phyloP scores from a whole-genome alignment of 1,284 basidiomycete genomes.

The Malassezia caprae region DNA sequence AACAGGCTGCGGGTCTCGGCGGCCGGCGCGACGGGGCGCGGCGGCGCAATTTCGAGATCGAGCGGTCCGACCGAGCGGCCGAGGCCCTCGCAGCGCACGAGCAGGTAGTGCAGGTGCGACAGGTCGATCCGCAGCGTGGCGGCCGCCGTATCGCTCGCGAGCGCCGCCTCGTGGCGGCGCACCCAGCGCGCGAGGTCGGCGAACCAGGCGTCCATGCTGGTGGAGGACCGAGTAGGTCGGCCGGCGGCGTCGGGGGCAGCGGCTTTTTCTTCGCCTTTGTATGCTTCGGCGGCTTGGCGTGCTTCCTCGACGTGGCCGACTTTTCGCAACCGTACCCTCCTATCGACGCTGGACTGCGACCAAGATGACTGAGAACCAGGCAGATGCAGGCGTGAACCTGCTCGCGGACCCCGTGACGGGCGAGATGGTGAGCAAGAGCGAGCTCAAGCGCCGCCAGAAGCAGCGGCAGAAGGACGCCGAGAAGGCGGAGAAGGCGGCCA shows the following conservation, averaged over 20 bases:
- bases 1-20: conserved; percentile 62
- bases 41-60: conserved; percentile 58
- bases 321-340: neutral
- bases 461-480: conserved; percentile 71
- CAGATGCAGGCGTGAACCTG: conserved; percentile 24
- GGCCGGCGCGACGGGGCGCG: conserved; percentile 22
- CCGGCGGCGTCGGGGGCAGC: neutral
- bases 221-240: neutral
- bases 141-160: conserved; percentile 6
- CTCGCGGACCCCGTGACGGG: conserved; percentile 44
- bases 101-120: conserved; percentile 74
- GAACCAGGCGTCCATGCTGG: conserved; percentile 25
- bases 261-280: conserved; percentile 9
- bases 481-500: conserved; percentile 62
- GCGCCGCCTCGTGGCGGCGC: conserved; percentile 27
- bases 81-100: conserved; percentile 72
- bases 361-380: conserved; percentile 10
- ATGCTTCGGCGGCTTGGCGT: conserved; percentile 9
- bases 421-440: conserved; percentile 48
- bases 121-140: conserved; percentile 54
- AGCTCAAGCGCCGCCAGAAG: conserved; percentile 37
- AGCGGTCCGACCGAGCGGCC: conserved; percentile 64
- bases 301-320: conserved; percentile 3
- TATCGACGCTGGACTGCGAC: neutral
- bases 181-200: conserved; percentile 33